A percentile compares a stretch with the other conserved stretches of the same genome.
Evolutionary conservation across 208 protist genomes (phyloP).

Genomic region (Phytomonas sp.): DNA sequence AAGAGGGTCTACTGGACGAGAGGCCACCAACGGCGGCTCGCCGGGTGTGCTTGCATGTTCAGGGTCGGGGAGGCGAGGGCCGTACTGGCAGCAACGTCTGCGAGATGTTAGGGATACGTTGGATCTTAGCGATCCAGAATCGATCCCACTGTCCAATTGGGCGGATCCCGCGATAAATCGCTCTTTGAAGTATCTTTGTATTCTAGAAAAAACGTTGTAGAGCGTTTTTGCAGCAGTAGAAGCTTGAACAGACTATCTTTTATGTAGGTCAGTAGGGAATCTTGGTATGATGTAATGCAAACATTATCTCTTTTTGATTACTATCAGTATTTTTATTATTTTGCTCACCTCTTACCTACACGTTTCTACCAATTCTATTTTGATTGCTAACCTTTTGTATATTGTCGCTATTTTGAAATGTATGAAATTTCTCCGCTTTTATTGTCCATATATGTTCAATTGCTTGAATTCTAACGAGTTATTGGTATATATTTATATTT

Average conservation of each 20-base stretch:
- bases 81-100: background rate
- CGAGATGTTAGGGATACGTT: background rate
- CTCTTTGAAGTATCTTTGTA: background rate
- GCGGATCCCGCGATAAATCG: constrained; percentile 2
- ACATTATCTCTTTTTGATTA: background rate
- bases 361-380: background rate
- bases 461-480: background rate
- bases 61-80: background rate
- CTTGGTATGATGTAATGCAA: background rate
- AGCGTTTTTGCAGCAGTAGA: background rate
- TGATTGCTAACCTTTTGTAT: constrained; percentile 10
- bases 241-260: background rate
- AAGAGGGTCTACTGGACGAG: background rate
- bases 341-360: background rate
- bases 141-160: background rate
- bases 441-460: background rate
- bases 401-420: constrained; percentile 8
- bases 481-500: background rate
- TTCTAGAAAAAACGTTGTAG: background rate
- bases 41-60: background rate
- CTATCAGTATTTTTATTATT: background rate
- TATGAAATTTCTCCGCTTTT: constrained; percentile 10
- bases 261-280: background rate
- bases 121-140: background rate
- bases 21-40: background rate